A percentile compares a stretch with the other conserved stretches of the same genome.
These are phyloP conservation scores for Ophiostoma populinum DNA, from an alignment of 2,329 filamentous ascomycete genomes.

Conservation along the genomic window DNA sequence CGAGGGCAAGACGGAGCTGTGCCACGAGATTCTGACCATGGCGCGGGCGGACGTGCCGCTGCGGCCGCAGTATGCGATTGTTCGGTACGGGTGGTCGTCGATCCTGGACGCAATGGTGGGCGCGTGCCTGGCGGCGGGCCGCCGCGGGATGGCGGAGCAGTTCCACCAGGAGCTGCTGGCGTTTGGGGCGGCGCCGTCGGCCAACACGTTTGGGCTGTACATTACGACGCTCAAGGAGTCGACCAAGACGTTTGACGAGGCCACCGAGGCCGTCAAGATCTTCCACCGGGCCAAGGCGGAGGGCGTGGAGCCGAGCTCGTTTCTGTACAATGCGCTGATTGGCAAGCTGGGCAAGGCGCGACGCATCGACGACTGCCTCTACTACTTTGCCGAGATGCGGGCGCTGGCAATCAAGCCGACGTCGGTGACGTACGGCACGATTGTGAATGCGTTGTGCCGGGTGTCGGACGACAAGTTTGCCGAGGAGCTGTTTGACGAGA, in stretches of 20 bases:
- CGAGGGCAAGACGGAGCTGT: constrained; percentile 63
- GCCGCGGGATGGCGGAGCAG: constrained; percentile 63
- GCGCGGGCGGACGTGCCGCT: constrained; percentile 79
- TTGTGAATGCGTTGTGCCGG: constrained; percentile 92
- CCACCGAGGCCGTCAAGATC: constrained; percentile 90
- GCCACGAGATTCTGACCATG: constrained; percentile 76
- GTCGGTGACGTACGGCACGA: constrained; percentile 93
- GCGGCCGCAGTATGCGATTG: constrained; percentile 65
- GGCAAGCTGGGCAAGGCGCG: constrained; percentile 96
- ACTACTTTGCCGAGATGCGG: constrained; percentile 97
- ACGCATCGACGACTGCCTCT: constrained; percentile 92
- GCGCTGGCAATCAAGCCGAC: constrained; percentile 83
- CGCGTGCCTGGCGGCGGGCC: constrained; percentile 68
- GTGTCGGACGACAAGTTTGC: constrained; percentile 97
- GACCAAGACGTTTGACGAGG: constrained; percentile 94
- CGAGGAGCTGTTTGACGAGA: constrained; percentile 95
- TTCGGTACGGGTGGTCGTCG: constrained; percentile 89
- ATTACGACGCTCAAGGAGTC: constrained; percentile 98
- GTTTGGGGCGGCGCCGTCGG: constrained; percentile 81
- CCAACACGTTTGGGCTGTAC: constrained; percentile 95
- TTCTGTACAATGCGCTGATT: constrained; percentile 95
- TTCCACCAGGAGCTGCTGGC: constrained; percentile 84
- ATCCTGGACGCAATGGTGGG: constrained; percentile 95
- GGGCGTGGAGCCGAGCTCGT: constrained; percentile 88
- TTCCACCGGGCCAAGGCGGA: constrained; percentile 88